These are phyloP conservation scores for Ciborinia camelliae DNA, from an alignment of 2,329 filamentous ascomycete genomes.

Conservation along the genomic window DNA sequence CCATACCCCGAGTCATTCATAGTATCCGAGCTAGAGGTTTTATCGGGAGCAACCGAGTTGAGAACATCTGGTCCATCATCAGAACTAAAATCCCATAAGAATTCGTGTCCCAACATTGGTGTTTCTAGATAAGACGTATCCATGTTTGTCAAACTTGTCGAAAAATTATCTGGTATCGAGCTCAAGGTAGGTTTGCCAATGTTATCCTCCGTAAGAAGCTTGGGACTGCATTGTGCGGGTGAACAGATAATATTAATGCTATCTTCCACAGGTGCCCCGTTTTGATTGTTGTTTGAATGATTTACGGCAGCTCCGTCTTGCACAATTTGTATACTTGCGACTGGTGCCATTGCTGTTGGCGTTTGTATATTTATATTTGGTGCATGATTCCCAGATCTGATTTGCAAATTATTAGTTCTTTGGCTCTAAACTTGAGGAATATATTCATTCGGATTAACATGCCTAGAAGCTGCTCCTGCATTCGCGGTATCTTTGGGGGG, in stretches of 20 bases:
- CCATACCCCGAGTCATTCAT: background rate
- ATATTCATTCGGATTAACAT: background rate
- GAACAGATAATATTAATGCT: background rate
- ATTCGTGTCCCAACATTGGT: background rate
- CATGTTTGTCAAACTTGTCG: background rate
- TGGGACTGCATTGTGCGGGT: background rate
- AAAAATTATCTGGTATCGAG: background rate
- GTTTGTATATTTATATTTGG: background rate
- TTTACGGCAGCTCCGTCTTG: background rate
- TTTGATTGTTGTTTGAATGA: background rate
- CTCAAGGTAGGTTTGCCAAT: background rate
- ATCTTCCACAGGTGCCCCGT: background rate
- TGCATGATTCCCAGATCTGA: background rate
- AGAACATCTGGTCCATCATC: background rate
- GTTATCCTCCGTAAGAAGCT: background rate
- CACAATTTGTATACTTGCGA: background rate
- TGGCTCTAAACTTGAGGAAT: background rate
- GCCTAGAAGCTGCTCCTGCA: background rate
- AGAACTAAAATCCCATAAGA: slow-evolving; percentile 5
- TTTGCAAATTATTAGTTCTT: background rate
- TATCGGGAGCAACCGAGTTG: background rate
- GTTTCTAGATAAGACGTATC: background rate
- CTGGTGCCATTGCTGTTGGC: background rate
- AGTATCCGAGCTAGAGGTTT: background rate
- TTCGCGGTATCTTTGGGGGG: background rate